phyloP scores from a whole-genome alignment of 2,329 filamentous ascomycete species.

The Nannizziopsis arthrosporioides region DNA sequence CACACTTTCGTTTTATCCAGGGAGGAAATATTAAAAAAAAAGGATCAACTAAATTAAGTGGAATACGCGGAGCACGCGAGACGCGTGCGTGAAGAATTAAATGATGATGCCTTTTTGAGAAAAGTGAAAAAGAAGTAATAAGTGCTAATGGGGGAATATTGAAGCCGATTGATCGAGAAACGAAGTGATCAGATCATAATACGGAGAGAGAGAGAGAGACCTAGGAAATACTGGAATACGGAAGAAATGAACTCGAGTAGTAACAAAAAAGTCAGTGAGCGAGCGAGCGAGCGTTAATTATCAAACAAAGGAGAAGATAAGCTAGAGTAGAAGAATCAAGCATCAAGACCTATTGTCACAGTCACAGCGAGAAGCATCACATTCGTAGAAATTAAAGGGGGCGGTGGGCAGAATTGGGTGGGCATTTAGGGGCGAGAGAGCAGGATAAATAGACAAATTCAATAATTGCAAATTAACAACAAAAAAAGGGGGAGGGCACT shows the following conservation, averaged over 20 bases:
- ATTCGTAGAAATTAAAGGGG: constrained; percentile 7
- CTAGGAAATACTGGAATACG: background rate
- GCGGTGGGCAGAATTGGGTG: background rate
- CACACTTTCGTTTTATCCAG: no score
- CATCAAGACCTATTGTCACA: constrained; percentile 4
- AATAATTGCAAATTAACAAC: constrained; percentile 14
- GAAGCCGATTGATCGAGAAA: no score
- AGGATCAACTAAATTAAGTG: no score
- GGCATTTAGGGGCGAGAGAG: background rate
- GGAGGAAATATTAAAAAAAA: no score
- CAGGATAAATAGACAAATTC: constrained; percentile 4
- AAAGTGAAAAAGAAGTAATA: no score
- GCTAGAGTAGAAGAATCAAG: background rate
- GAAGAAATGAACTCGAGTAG: background rate
- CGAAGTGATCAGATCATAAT: no score
- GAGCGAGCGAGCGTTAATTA: constrained; percentile 4
- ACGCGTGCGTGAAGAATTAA: no score
- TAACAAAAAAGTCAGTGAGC: background rate
- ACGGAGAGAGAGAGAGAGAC: no score
- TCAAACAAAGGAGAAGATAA: background rate
- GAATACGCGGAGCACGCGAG: no score
- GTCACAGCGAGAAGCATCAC: constrained; percentile 9
- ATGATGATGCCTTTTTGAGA: no score
- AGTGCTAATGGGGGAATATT: no score
- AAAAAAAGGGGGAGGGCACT: no score